These are phyloP conservation scores for Lepiota brunneoincarnata DNA, from an alignment of 768 basidiomycete genomes.

Conservation along the genomic window DNA sequence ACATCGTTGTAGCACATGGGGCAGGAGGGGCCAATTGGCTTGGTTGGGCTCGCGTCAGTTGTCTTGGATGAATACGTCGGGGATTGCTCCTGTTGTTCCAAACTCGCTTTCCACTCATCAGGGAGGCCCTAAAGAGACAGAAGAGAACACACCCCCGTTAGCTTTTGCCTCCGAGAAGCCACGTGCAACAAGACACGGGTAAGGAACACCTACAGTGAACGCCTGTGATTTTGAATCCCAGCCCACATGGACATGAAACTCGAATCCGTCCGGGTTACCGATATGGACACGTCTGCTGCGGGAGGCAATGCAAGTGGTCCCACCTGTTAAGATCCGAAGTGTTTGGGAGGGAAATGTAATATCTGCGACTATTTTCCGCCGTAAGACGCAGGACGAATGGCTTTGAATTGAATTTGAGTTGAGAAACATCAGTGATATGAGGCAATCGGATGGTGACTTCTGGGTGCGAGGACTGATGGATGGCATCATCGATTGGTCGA, in stretches of 20 bases:
- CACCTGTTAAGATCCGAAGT: conserved; percentile 10
- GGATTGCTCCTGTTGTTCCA: not conserved
- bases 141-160: not conserved
- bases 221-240: conserved; percentile 9
- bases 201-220: conserved; percentile 3
- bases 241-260: conserved; percentile 12
- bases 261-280: conserved; percentile 5
- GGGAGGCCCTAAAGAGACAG: conserved; percentile 8
- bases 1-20: conserved; percentile 6
- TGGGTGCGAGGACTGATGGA: conserved; percentile 9
- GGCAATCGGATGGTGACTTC: conserved; percentile 10
- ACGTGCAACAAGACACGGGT: not conserved
- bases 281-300: conserved; percentile 8
- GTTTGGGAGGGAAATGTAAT: conserved; percentile 11
- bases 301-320: conserved; percentile 3
- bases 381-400: conserved; percentile 11
- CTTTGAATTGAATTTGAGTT: conserved; percentile 11
- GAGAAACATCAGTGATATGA: conserved; percentile 13
- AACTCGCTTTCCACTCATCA: conserved; percentile 12
- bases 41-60: not conserved
- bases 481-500: conserved; percentile 3
- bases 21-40: conserved; percentile 5
- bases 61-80: not conserved
- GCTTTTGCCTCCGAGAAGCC: not conserved
- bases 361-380: conserved; percentile 9